Evolutionary conservation across 768 basidiomycete genomes (phyloP).

Genomic region (Lactifluus subvellereus): DNA sequence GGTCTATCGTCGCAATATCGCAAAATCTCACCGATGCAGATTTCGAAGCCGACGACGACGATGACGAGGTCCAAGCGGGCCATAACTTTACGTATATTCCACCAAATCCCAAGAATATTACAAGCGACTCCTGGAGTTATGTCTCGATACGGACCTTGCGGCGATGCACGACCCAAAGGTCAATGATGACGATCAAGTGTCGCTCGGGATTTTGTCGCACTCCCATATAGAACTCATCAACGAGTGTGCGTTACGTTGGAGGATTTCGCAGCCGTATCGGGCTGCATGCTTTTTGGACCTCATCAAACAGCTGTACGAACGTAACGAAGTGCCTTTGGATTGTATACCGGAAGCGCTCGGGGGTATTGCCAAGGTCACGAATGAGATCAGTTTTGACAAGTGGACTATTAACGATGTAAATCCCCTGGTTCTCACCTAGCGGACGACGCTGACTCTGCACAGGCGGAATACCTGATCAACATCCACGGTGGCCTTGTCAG

Average conservation of each 20-base stretch:
- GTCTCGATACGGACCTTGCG: slow-evolving; percentile 80
- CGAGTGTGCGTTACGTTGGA: slow-evolving; percentile 86
- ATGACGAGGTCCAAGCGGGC: slow-evolving; percentile 66
- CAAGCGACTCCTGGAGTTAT: slow-evolving; percentile 74
- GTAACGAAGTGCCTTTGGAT: slow-evolving; percentile 87
- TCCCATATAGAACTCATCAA: slow-evolving; percentile 78
- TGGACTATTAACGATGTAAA: slow-evolving; percentile 85
- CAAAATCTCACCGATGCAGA: slow-evolving; percentile 32
- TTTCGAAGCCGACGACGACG: slow-evolving; percentile 40
- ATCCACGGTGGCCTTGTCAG: slow-evolving; percentile 76
- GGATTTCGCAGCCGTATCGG: slow-evolving; percentile 74
- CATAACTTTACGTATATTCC: slow-evolving; percentile 89
- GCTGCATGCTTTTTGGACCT: slow-evolving; percentile 78
- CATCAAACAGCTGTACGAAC: slow-evolving; percentile 81
- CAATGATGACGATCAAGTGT: slow-evolving; percentile 94
- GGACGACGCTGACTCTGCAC: slow-evolving; percentile 3
- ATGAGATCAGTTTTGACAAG: slow-evolving; percentile 62
- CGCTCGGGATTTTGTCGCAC: slow-evolving; percentile 80
- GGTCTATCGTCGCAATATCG: slow-evolving; percentile 40
- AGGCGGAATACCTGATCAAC: slow-evolving; percentile 65
- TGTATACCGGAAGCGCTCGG: slow-evolving; percentile 89
- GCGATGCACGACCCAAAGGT: slow-evolving; percentile 86
- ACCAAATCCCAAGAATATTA: slow-evolving; percentile 83
- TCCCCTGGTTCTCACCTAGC: slow-evolving; percentile 25
- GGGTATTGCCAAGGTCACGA: slow-evolving; percentile 61